phyloP scores from a whole-genome alignment of 345 rosid species.

The Mallotus nudiflorus region DNA sequence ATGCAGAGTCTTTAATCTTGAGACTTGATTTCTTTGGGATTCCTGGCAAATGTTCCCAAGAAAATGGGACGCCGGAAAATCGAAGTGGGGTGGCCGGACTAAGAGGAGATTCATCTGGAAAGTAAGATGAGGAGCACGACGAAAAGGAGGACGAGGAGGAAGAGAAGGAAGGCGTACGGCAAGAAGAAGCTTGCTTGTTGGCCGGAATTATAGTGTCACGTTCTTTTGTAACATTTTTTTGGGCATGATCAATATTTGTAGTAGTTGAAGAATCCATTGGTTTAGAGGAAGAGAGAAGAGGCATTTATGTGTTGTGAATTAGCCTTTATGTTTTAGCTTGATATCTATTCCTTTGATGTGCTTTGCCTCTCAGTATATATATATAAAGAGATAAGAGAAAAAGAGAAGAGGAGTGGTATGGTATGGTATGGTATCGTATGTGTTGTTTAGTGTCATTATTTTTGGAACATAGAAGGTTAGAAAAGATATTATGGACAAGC shows the following conservation, averaged over 20 bases:
- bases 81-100: slow-evolving; percentile 62
- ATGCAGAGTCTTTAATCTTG: slow-evolving; percentile 28
- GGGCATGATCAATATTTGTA: slow-evolving; percentile 11
- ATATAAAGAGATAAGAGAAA: neutral
- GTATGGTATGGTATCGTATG: too few species aligned
- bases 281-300: slow-evolving; percentile 8
- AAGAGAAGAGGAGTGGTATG: neutral
- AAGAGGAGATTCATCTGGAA: slow-evolving; percentile 48
- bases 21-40: slow-evolving; percentile 61
- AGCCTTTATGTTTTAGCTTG: too few species aligned
- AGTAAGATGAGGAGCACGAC: slow-evolving; percentile 40
- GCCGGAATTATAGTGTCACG: slow-evolving; percentile 15
- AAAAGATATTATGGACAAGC: neutral
- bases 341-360: neutral
- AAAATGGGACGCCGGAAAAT: slow-evolving; percentile 78
- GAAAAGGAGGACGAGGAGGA: slow-evolving; percentile 38
- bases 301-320: neutral
- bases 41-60: slow-evolving; percentile 92
- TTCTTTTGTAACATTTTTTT: slow-evolving; percentile 26
- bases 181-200: slow-evolving; percentile 12
- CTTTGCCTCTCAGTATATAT: neutral
- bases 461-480: neutral
- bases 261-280: slow-evolving; percentile 22
- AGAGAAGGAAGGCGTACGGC: slow-evolving; percentile 35
- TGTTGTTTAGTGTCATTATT: neutral